Evolutionary conservation across 2,329 filamentous ascomycete genomes (phyloP).

Genomic region (Monilinia fructicola): DNA sequence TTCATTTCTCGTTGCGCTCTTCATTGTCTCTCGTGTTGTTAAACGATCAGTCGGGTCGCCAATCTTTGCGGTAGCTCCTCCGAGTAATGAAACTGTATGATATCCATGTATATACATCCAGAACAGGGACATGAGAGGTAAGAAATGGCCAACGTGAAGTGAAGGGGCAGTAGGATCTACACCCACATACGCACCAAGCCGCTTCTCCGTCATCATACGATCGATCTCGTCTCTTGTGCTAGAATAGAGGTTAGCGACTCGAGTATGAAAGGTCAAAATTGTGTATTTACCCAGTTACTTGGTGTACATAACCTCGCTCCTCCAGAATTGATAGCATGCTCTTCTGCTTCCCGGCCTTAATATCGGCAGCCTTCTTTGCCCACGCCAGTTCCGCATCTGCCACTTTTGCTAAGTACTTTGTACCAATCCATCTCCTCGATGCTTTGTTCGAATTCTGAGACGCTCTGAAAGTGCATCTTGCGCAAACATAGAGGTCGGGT

Average conservation of each 20-base stretch:
- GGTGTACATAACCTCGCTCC: slow-evolving; percentile 71
- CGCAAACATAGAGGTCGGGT: slow-evolving; percentile 36
- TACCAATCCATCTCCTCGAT: slow-evolving; percentile 35
- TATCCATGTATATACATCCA: slow-evolving; percentile 81
- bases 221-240: slow-evolving; percentile 53
- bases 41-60: slow-evolving; percentile 76
- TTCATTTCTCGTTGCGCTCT: slow-evolving; percentile 53
- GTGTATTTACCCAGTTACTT: slow-evolving; percentile 65
- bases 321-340: slow-evolving; percentile 65
- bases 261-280: not conserved
- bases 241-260: slow-evolving; percentile 26
- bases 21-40: slow-evolving; percentile 56
- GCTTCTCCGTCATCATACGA: slow-evolving; percentile 61
- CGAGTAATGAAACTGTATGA: slow-evolving; percentile 64
- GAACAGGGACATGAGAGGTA: slow-evolving; percentile 80
- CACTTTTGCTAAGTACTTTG: slow-evolving; percentile 42
- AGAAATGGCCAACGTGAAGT: slow-evolving; percentile 75
- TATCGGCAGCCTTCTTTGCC: slow-evolving; percentile 48
- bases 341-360: slow-evolving; percentile 50
- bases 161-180: slow-evolving; percentile 80
- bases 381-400: slow-evolving; percentile 45
- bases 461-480: slow-evolving; percentile 37
- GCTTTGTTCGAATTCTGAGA: slow-evolving; percentile 22
- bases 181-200: slow-evolving; percentile 75
- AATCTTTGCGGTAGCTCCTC: slow-evolving; percentile 73